A percentile compares a stretch with the other conserved stretches of the same genome.
These are phyloP conservation scores for Clitopilus passeckerianus DNA, from an alignment of 768 basidiomycete genomes.

Conservation along the genomic window DNA sequence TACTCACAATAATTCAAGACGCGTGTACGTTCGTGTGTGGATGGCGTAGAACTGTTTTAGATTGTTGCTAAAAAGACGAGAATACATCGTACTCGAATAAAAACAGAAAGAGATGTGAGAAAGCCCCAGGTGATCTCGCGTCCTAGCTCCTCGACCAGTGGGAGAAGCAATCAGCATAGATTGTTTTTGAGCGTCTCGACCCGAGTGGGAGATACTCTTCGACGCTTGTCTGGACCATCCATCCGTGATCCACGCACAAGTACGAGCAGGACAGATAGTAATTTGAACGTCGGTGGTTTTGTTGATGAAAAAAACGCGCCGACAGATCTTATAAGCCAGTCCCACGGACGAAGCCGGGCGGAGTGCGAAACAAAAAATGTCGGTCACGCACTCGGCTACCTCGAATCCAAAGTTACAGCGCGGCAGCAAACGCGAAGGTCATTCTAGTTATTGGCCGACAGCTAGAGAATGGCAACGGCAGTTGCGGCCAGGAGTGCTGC, in stretches of 20 bases:
- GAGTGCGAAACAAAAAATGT: constrained; percentile 15
- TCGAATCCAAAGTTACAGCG: background rate
- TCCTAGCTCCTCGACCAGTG: constrained; percentile 86
- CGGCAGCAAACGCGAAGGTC: background rate
- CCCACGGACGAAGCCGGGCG: constrained; percentile 15
- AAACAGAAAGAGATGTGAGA: constrained; percentile 43
- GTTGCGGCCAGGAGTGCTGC: constrained; percentile 12
- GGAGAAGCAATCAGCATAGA: constrained; percentile 90
- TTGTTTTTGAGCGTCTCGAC: constrained; percentile 77
- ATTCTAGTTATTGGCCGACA: background rate
- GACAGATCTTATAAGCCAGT: constrained; percentile 15
- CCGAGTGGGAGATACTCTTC: constrained; percentile 44
- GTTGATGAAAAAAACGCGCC: constrained; percentile 7
- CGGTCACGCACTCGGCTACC: background rate
- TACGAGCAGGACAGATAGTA: constrained; percentile 62
- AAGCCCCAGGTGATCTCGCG: constrained; percentile 89
- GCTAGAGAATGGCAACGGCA: constrained; percentile 18
- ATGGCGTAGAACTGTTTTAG: background rate
- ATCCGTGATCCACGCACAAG: constrained; percentile 39
- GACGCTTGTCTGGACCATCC: constrained; percentile 90
- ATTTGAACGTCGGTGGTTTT: constrained; percentile 70
- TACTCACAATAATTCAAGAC: constrained; percentile 4
- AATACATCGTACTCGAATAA: constrained; percentile 11
- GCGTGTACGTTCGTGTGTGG: no score
- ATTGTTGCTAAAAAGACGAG: constrained; percentile 2